Conservation (phyloP, 768 basidiomycete species). For the Strobilomyces echinocephalus region DNA sequence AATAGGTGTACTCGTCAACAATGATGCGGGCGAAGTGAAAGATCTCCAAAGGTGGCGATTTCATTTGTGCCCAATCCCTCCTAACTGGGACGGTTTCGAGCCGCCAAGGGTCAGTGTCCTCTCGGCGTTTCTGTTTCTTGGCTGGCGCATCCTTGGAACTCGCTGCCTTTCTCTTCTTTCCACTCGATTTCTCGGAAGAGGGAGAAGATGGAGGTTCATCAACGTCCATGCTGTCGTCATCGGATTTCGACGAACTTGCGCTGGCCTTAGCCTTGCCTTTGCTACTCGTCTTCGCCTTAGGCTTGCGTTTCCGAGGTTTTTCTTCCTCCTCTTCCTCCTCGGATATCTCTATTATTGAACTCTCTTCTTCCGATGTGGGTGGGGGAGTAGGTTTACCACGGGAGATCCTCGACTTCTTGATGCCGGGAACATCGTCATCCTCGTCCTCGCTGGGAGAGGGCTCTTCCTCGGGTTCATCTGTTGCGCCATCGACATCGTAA, state of each 20-base stretch:
- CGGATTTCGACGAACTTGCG: conserved; percentile 32
- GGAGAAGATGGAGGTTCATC: conserved; percentile 41
- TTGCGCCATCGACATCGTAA: conserved; percentile 27
- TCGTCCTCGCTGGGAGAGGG: conserved; percentile 22
- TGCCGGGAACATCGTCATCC: conserved; percentile 20
- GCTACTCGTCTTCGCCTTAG: conserved; percentile 15
- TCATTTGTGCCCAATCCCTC: conserved; percentile 74
- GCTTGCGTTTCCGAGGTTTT: conserved; percentile 29
- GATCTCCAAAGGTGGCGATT: conserved; percentile 82
- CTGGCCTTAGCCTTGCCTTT: conserved; percentile 22
- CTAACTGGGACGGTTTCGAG: conserved; percentile 57
- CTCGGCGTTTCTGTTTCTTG: conserved; percentile 60
- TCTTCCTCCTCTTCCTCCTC: conserved; percentile 27
- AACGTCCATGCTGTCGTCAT: conserved; percentile 52
- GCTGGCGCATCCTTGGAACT: conserved; percentile 30
- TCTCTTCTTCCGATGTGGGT: conserved; percentile 32
- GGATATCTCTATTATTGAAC: conserved; percentile 18
- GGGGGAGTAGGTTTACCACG: conserved; percentile 25
- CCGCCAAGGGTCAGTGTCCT: conserved; percentile 73
- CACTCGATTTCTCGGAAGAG: conserved; percentile 33
- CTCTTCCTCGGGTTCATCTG: conserved; percentile 40
- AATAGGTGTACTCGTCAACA: conserved; percentile 93
- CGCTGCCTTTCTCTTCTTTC: conserved; percentile 43
- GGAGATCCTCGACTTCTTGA: conserved; percentile 21
- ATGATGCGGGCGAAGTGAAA: conserved; percentile 89